Evolutionary conservation across 768 basidiomycete species (phyloP).

Genomic region (Calvatia gigantea): DNA sequence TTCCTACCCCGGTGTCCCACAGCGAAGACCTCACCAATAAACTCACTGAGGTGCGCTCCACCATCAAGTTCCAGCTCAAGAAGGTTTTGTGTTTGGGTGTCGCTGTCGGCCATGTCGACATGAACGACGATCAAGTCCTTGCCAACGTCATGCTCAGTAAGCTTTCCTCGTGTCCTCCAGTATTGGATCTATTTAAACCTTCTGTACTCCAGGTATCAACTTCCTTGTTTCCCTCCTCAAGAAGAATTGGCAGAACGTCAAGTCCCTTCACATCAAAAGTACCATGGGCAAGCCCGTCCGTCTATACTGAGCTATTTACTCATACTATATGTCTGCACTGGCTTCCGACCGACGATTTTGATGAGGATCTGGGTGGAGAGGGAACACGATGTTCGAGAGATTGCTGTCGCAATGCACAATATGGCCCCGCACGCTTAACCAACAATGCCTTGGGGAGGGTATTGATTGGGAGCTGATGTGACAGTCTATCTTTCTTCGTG

Average conservation of each 20-base stretch:
- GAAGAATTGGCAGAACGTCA: constrained; percentile 99
- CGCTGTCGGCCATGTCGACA: constrained; percentile 95
- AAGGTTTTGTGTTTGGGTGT: constrained; percentile 99
- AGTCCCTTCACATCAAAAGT: constrained; percentile 96
- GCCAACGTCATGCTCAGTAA: constrained; percentile 95
- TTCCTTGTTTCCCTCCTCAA: constrained; percentile 98
- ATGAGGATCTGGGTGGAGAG: constrained; percentile 14
- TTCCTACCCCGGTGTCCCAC: constrained; percentile 96
- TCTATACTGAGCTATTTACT: constrained; percentile 61
- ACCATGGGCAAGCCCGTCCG: constrained; percentile 99
- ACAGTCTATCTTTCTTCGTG: constrained; percentile 15
- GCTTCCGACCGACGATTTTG: constrained; percentile 1
- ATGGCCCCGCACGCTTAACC: constrained; percentile 99
- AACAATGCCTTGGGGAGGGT: constrained; percentile 71
- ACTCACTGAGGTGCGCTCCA: constrained; percentile 93
- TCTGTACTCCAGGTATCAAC: constrained; percentile 77
- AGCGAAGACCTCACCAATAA: constrained; percentile 87
- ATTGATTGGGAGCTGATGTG: constrained; percentile 90
- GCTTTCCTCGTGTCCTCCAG: constrained; percentile 21
- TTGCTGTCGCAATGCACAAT: constrained; percentile 72
- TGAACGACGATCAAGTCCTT: constrained; percentile 96
- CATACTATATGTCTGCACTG: not conserved
- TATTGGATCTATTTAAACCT: not conserved
- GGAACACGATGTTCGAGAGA: constrained; percentile 21
- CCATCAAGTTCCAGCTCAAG: constrained; percentile 99